These are phyloP conservation scores for Penicillium roqueforti DNA, from an alignment of 495 filamentous ascomycete species.

Conservation along the genomic window DNA sequence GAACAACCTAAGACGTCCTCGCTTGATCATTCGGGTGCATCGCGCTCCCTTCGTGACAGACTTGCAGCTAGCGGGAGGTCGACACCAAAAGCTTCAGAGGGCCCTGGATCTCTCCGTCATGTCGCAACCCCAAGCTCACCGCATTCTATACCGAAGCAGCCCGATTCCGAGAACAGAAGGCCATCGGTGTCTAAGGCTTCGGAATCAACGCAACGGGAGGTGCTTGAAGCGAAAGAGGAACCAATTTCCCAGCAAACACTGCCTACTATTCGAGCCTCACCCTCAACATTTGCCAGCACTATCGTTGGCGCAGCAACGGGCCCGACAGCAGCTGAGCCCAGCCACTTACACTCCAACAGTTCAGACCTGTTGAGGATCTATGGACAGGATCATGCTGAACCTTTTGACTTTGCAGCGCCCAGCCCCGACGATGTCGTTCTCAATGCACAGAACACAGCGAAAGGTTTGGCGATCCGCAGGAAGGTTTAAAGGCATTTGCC, in stretches of 20 bases:
- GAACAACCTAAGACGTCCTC: constrained; percentile 19
- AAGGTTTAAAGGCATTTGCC: constrained; percentile 35
- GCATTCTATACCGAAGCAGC: constrained; percentile 16
- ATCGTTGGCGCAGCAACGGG: constrained; percentile 51
- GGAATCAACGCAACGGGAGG: neutral
- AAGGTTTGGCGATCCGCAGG: constrained; percentile 67
- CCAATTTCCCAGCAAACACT: constrained; percentile 15
- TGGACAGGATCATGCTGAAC: constrained; percentile 46
- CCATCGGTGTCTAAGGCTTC: constrained; percentile 4
- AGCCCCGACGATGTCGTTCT: constrained; percentile 92
- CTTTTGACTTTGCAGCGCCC: constrained; percentile 74
- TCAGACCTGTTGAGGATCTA: constrained; percentile 52
- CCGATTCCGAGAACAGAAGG: constrained; percentile 17
- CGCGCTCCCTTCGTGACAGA: constrained; percentile 35
- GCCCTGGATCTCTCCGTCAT: constrained; percentile 20
- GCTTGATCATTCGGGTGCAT: constrained; percentile 19
- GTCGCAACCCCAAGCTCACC: constrained; percentile 20
- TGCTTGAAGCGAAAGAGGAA: constrained; percentile 2
- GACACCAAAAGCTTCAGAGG: constrained; percentile 27
- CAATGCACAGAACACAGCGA: constrained; percentile 71
- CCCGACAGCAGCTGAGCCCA: constrained; percentile 33
- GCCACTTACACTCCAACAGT: constrained; percentile 34
- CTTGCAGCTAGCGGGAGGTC: constrained; percentile 32
- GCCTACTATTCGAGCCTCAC: constrained; percentile 38
- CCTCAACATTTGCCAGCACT: constrained; percentile 66